Conservation (phyloP, 805 yeast genomes). For the Sugiyamaella valdiviana region DNA sequence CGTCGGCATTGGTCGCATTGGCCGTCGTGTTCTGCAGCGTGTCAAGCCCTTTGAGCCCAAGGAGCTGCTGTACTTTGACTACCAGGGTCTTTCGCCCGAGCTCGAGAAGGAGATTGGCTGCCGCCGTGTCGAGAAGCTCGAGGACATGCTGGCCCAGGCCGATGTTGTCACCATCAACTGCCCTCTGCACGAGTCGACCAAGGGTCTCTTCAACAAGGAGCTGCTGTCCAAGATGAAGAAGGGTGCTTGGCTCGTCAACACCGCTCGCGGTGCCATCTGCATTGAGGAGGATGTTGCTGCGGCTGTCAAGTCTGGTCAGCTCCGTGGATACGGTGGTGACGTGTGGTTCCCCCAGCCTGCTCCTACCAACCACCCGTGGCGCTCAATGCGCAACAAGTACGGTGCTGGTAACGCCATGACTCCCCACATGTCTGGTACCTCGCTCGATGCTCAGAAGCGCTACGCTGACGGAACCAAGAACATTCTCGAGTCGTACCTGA, state of each 20-base stretch:
- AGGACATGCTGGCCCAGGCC: slow-evolving; percentile 59
- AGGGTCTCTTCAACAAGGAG: slow-evolving; percentile 61
- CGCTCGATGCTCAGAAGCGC: slow-evolving; percentile 72
- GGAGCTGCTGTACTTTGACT: slow-evolving; percentile 68
- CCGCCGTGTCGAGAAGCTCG: slow-evolving; percentile 52
- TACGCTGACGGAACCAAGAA: slow-evolving; percentile 64
- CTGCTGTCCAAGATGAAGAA: slow-evolving; percentile 57
- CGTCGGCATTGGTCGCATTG: slow-evolving; percentile 78
- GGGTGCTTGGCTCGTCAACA: slow-evolving; percentile 69
- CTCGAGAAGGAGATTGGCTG: slow-evolving; percentile 55
- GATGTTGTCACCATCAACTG: slow-evolving; percentile 74
- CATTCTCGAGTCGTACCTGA: slow-evolving; percentile 57
- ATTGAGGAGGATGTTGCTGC: slow-evolving; percentile 68
- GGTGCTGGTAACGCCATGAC: slow-evolving; percentile 83
- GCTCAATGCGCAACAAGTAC: slow-evolving; percentile 55
- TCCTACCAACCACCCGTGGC: slow-evolving; percentile 72
- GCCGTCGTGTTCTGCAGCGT: slow-evolving; percentile 68
- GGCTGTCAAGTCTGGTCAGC: slow-evolving; percentile 61
- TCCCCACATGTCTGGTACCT: slow-evolving; percentile 75
- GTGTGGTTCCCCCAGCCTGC: slow-evolving; percentile 86
- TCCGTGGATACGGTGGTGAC: slow-evolving; percentile 79
- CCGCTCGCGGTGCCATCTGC: slow-evolving; percentile 79
- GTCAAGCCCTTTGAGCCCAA: slow-evolving; percentile 67
- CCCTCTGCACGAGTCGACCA: slow-evolving; percentile 66
- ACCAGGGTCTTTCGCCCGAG: slow-evolving; percentile 56